A percentile compares a stretch with the other conserved stretches of the same genome.
Conservation (phyloP, 2,329 filamentous ascomycete genomes). For the Epichloe typhina region DNA sequence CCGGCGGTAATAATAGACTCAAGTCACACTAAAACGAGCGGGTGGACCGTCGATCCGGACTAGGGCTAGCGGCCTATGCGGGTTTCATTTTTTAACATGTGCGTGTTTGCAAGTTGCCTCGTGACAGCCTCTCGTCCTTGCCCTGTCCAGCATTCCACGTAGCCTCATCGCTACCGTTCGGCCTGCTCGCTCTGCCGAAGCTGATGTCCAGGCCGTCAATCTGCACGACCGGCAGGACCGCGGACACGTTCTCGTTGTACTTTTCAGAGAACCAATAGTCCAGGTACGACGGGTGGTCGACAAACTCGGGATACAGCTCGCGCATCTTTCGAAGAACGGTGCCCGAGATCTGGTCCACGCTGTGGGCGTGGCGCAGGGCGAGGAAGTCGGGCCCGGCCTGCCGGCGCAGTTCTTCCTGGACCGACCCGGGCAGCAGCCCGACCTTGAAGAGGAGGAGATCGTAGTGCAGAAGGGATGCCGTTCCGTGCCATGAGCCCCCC, state of each 20-base stretch:
- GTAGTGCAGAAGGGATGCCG: conserved; percentile 53
- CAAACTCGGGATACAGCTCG: conserved; percentile 38
- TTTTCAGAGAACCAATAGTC: conserved; percentile 34
- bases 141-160: conserved; percentile 41
- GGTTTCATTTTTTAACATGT: too few species aligned
- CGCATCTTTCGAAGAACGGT: conserved; percentile 43
- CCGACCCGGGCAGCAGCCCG: conserved; percentile 39
- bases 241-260: conserved; percentile 26
- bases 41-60: too few species aligned
- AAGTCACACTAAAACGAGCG: too few species aligned
- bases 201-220: conserved; percentile 30
- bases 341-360: conserved; percentile 51
- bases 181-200: conserved; percentile 29
- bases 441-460: conserved; percentile 51
- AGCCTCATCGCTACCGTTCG: conserved; percentile 44
- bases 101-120: too few species aligned
- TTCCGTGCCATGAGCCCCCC: conserved; percentile 57
- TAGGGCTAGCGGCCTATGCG: too few species aligned
- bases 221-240: conserved; percentile 31
- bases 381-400: conserved; percentile 41
- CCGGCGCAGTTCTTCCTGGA: conserved; percentile 38
- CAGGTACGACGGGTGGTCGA: conserved; percentile 31
- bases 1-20: too few species aligned
- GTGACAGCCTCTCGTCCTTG: conserved; percentile 15
- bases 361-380: conserved; percentile 44